These are phyloP conservation scores for Flaveria linearis DNA, from an alignment of 129 eudicot genomes.

Conservation along the genomic window DNA sequence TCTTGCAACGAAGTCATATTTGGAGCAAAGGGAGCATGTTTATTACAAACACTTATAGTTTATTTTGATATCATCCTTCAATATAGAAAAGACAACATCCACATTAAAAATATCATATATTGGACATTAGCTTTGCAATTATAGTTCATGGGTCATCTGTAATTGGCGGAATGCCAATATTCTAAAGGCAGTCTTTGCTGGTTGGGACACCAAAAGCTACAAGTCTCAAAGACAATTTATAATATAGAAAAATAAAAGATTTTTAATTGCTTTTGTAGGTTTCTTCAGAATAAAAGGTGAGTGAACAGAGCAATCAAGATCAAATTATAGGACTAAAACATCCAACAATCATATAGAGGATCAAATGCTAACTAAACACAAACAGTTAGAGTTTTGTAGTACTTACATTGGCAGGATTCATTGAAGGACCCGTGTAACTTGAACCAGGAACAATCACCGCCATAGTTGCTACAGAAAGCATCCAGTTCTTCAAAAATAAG, in stretches of 20 bases:
- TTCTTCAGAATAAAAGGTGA: background rate
- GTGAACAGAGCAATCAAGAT: constrained; percentile 17
- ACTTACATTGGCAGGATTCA: constrained; percentile 71
- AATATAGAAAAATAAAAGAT: background rate
- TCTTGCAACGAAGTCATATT: too few species aligned
- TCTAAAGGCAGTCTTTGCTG: too few species aligned
- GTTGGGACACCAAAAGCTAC: too few species aligned
- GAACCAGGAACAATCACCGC: constrained; percentile 50
- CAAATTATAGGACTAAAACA: constrained; percentile 14
- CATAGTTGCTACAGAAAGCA: constrained; percentile 54
- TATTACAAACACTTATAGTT: too few species aligned
- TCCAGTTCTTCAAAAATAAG: constrained; percentile 54
- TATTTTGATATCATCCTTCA: too few species aligned
- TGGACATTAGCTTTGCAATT: too few species aligned
- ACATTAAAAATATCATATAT: too few species aligned
- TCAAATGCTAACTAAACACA: constrained; percentile 11
- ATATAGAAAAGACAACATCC: too few species aligned
- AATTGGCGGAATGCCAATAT: too few species aligned
- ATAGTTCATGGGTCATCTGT: too few species aligned
- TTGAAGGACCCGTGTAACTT: constrained; percentile 62
- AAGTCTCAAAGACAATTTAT: background rate
- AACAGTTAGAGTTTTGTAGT: background rate
- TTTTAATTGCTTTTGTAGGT: background rate
- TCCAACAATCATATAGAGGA: constrained; percentile 15
- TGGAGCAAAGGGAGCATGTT: too few species aligned